Percentiles rank a stretch among this genome's conserved stretches.
Conservation (phyloP, 768 basidiomycete genomes). For the Ramaria sp. region DNA sequence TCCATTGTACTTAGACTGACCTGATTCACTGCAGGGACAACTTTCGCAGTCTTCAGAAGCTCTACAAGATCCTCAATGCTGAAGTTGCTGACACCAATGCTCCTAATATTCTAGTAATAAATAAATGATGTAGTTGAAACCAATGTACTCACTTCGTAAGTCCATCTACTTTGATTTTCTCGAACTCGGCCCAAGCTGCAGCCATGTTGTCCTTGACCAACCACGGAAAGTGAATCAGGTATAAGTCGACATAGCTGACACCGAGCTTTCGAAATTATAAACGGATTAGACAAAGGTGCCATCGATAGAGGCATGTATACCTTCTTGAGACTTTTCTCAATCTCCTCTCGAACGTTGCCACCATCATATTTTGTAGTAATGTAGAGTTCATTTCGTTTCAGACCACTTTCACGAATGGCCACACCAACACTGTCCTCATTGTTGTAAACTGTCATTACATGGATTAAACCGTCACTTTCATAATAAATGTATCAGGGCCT, state of each 20-base stretch:
- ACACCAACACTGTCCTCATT: conserved; percentile 49
- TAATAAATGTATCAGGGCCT: neutral
- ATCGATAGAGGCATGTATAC: neutral
- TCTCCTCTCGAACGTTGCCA: conserved; percentile 36
- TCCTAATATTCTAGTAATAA: conserved; percentile 28
- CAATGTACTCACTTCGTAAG: conserved; percentile 21
- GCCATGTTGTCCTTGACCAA: conserved; percentile 50
- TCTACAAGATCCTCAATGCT: conserved; percentile 40
- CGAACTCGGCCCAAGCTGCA: conserved; percentile 54
- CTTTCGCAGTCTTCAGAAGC: conserved; percentile 48
- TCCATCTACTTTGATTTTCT: conserved; percentile 43
- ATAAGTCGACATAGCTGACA: conserved; percentile 55
- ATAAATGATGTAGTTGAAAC: neutral
- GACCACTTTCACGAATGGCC: conserved; percentile 46
- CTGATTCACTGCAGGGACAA: conserved; percentile 61
- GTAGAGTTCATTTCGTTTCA: conserved; percentile 42
- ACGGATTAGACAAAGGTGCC: too few species aligned
- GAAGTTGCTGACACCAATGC: conserved; percentile 68
- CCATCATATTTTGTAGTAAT: conserved; percentile 58
- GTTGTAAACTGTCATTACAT: conserved; percentile 25
- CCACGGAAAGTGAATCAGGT: conserved; percentile 53
- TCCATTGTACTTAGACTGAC: conserved; percentile 20
- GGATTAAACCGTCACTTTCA: too few species aligned
- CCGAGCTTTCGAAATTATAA: conserved; percentile 19
- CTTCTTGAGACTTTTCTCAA: conserved; percentile 42